Percentiles rank a stretch among this genome's conserved stretches.
Conservation (phyloP, 768 basidiomycete species). For the Russula brevipes region DNA sequence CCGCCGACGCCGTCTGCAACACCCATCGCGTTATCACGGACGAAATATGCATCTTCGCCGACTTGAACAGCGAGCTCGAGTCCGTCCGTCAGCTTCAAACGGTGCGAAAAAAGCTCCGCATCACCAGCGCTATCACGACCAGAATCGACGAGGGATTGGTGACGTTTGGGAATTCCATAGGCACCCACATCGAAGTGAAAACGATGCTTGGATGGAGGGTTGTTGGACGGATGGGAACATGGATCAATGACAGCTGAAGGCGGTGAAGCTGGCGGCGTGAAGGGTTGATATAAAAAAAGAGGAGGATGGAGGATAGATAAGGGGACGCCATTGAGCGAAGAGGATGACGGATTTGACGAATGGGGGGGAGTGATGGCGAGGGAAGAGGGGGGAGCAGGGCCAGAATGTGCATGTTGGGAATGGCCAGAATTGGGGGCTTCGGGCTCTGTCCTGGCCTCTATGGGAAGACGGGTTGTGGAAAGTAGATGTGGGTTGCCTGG, state of each 20-base stretch:
- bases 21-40: constrained; percentile 80
- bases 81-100: constrained; percentile 30
- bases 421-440: constrained; percentile 33
- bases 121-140: constrained; percentile 27
- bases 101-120: constrained; percentile 15
- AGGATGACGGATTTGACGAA: constrained; percentile 31
- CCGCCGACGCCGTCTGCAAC: constrained; percentile 96
- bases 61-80: constrained; percentile 64
- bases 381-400: constrained; percentile 35
- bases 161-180: constrained; percentile 75
- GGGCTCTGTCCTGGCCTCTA: constrained; percentile 44
- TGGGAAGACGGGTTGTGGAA: constrained; percentile 41
- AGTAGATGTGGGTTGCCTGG: constrained; percentile 38
- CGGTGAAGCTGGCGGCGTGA: constrained; percentile 22
- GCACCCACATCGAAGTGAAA: constrained; percentile 71
- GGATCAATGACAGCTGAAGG: constrained; percentile 22
- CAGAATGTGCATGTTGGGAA: constrained; percentile 33
- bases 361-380: constrained; percentile 44
- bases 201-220: constrained; percentile 33
- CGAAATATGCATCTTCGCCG: constrained; percentile 90
- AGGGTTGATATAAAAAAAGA: constrained; percentile 32
- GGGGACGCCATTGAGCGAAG: constrained; percentile 31
- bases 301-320: constrained; percentile 38
- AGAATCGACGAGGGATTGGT: constrained; percentile 17
- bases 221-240: constrained; percentile 22